These are phyloP conservation scores for Sutorius eximius DNA, from an alignment of 1,284 basidiomycete genomes.

Conservation along the genomic window DNA sequence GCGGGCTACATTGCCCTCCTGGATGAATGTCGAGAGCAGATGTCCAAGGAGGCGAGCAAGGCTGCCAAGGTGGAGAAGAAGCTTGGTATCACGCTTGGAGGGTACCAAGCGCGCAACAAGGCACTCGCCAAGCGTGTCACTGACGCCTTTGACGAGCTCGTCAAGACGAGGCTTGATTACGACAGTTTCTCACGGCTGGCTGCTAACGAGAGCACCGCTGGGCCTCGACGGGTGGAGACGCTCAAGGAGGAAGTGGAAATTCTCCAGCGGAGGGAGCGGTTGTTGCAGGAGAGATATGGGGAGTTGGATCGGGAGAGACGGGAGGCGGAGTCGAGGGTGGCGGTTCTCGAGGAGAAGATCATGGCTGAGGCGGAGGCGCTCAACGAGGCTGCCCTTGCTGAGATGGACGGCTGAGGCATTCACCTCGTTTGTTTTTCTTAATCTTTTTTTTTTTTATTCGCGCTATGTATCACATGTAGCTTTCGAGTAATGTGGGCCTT, in stretches of 20 bases:
- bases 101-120: slow-evolving; percentile 81
- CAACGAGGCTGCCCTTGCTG: slow-evolving; percentile 72
- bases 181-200: slow-evolving; percentile 77
- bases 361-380: slow-evolving; percentile 81
- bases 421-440: not conserved
- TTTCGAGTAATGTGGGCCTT: not conserved
- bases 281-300: slow-evolving; percentile 80
- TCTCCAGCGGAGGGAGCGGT: slow-evolving; percentile 72
- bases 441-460: slow-evolving; percentile 14
- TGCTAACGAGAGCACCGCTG: slow-evolving; percentile 70
- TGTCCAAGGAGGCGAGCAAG: slow-evolving; percentile 82
- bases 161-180: slow-evolving; percentile 66
- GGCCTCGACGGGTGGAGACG: slow-evolving; percentile 70
- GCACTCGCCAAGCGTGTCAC: slow-evolving; percentile 67
- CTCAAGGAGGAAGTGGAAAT: slow-evolving; percentile 84
- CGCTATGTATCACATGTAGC: slow-evolving; percentile 5
- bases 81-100: slow-evolving; percentile 83
- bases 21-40: slow-evolving; percentile 63
- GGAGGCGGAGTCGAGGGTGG: slow-evolving; percentile 62
- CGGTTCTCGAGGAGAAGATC: slow-evolving; percentile 66
- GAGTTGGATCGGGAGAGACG: slow-evolving; percentile 76
- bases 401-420: slow-evolving; percentile 46
- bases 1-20: slow-evolving; percentile 68
- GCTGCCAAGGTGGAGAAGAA: slow-evolving; percentile 92
- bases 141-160: slow-evolving; percentile 70